Base-by-base conservation (phyloP, 441 rosid species). In the Populus hybrid region DNA sequence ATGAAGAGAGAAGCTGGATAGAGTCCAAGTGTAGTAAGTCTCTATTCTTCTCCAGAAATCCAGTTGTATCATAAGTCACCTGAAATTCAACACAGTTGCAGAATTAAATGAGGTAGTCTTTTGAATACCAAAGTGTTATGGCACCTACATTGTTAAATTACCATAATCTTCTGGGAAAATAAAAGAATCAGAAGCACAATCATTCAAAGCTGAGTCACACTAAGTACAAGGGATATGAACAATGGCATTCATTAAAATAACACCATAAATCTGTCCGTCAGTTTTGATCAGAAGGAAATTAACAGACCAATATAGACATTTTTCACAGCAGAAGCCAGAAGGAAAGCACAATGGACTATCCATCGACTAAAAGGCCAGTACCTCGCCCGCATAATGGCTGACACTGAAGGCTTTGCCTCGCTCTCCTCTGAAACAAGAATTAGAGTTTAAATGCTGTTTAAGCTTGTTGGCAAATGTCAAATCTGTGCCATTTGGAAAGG, bases 361-460 rank as follows among this genome's bases (percentile, higher is more conserved):
- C 11, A 8, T 23, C 24, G 67, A n/a, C 8, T 6, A 35, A 53
- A 70, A 50, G 77, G 63, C 57, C 46, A 75, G 72, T 89, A 96
- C 98, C 98, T 92, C 96, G 79, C 99, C 99, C 5, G 98, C 98
- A 84, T 94, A 96, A 88, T 96, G 99, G 84, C 81, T 83, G 76
- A 96, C 94, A 9, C 91, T 80, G 86, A 96, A 96, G 76, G 91
- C 88, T 83, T 90, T 94, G 83, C 81, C 95, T 77, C 98, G 85
- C 65, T 88, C 94, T 83, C 96, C 99, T 83, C 83, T 86, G 84
- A 96, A 96, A 82, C 90, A 92, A 42, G 91, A 86, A 84, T 91
- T 91, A 64, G 92, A 83, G 75, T 84, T 84, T 65, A 96, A 83
- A 83, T 96, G 99, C 86, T 90, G 92, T 87, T 92, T 92, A 50